Conservation (phyloP, 1,284 basidiomycete genomes). For the Nidula niveotomentosa region DNA sequence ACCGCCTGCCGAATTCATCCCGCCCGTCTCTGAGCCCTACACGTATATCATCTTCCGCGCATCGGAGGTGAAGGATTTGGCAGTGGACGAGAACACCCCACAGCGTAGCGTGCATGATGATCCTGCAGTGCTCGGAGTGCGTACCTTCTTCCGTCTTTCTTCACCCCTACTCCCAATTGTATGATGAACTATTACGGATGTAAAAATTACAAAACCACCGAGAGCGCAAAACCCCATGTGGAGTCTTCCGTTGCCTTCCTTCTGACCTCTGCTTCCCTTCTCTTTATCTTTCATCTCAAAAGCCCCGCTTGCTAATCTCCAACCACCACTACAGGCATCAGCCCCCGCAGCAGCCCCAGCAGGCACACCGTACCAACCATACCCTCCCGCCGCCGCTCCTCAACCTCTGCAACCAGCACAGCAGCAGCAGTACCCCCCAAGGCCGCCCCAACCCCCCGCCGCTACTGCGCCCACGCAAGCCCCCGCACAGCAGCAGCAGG, state of each 20-base stretch:
- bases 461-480: constrained; percentile 8
- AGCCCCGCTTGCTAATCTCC: not conserved
- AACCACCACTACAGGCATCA: constrained; percentile 19
- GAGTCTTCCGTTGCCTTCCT: constrained; percentile 63
- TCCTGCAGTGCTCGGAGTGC: constrained; percentile 74
- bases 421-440: constrained; percentile 10
- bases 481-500: constrained; percentile 6
- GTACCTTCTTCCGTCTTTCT: constrained; percentile 22
- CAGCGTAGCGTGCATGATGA: constrained; percentile 71
- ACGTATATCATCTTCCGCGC: constrained; percentile 83
- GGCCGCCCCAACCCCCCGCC: constrained; percentile 10
- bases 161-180: constrained; percentile 6
- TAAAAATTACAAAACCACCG: constrained; percentile 39
- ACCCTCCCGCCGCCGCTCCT: constrained; percentile 4
- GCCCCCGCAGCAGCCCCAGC: constrained; percentile 14
- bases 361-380: constrained; percentile 11
- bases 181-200: constrained; percentile 54
- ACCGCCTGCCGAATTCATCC: constrained; percentile 71
- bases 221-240: constrained; percentile 51
- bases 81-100: constrained; percentile 66
- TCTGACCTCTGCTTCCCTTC: constrained; percentile 28
- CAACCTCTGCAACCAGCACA: constrained; percentile 12
- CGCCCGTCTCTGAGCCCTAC: constrained; percentile 76
- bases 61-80: constrained; percentile 79
- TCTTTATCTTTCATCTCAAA: not conserved